A percentile compares a stretch with the other conserved stretches of the same genome.
Conservation (phyloP, 495 filamentous ascomycete genomes). For the Penicillium coprophilum region DNA sequence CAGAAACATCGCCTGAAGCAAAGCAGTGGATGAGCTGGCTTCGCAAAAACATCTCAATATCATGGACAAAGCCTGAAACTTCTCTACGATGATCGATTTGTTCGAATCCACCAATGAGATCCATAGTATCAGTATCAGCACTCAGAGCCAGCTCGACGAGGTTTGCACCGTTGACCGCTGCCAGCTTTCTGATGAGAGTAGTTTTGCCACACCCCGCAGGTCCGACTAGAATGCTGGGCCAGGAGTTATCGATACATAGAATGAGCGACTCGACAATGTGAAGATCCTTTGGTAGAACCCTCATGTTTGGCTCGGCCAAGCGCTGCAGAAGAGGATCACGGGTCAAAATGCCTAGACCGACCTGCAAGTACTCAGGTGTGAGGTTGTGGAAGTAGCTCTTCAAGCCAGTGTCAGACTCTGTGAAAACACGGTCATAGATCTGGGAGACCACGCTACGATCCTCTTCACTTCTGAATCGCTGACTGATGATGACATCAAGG, state of each 20-base stretch:
- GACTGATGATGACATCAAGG: slow-evolving; percentile 78
- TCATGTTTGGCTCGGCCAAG: slow-evolving; percentile 53
- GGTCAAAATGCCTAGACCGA: slow-evolving; percentile 70
- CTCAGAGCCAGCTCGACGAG: slow-evolving; percentile 81
- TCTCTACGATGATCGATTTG: slow-evolving; percentile 80
- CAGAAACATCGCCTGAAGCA: slow-evolving; percentile 38
- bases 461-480: slow-evolving; percentile 72
- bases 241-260: slow-evolving; percentile 78
- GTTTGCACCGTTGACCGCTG: slow-evolving; percentile 67
- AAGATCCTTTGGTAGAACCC: slow-evolving; percentile 57
- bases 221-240: slow-evolving; percentile 88
- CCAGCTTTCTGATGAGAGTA: slow-evolving; percentile 71
- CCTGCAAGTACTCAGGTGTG: slow-evolving; percentile 66
- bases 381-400: slow-evolving; percentile 64
- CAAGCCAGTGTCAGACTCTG: slow-evolving; percentile 28
- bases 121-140: slow-evolving; percentile 92
- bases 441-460: slow-evolving; percentile 64
- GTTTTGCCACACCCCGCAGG: slow-evolving; percentile 86
- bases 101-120: slow-evolving; percentile 94
- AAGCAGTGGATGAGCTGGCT: slow-evolving; percentile 52
- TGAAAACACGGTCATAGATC: slow-evolving; percentile 61
- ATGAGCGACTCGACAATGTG: slow-evolving; percentile 79
- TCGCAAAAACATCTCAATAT: slow-evolving; percentile 56
- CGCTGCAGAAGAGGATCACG: slow-evolving; percentile 59
- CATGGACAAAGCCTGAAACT: slow-evolving; percentile 52